These are phyloP conservation scores for Nymphaea colorata DNA, from an alignment of 164 flowering plant genomes.

Conservation along the genomic window DNA sequence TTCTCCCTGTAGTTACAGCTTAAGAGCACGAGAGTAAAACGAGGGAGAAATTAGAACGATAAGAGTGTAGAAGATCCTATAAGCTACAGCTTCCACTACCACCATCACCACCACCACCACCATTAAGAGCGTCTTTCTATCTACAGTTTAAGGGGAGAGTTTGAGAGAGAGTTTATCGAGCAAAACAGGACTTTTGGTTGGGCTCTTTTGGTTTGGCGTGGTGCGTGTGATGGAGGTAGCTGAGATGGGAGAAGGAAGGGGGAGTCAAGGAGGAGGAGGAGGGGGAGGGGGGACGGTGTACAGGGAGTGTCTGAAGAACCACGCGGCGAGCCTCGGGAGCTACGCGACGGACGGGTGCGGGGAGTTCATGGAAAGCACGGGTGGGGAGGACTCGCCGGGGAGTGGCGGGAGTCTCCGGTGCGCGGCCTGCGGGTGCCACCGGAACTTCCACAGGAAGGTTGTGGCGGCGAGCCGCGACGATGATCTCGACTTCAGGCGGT, in stretches of 20 bases:
- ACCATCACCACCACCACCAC: background rate
- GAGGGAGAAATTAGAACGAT: background rate
- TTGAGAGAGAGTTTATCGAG: background rate
- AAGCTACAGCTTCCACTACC: background rate
- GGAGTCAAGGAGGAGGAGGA: background rate
- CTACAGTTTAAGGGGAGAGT: too few species aligned
- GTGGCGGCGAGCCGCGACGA: background rate
- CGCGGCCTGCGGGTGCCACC: constrained; percentile 28
- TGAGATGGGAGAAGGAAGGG: background rate
- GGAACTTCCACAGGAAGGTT: constrained; percentile 22
- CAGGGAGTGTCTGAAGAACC: constrained; percentile 20
- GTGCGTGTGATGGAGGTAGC: background rate
- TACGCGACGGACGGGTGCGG: constrained; percentile 25
- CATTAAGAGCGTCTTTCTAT: background rate
- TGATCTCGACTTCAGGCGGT: background rate
- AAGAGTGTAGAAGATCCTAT: background rate
- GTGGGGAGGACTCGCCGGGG: background rate
- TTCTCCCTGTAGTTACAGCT: background rate
- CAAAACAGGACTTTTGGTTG: background rate
- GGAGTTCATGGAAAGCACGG: constrained; percentile 12
- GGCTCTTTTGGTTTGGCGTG: background rate
- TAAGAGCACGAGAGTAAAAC: background rate
- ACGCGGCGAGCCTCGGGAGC: constrained; percentile 23
- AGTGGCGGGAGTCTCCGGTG: constrained; percentile 9
- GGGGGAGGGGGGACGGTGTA: constrained; percentile 3